Evolutionary conservation across 1,139 yeast genomes (phyloP), one percentile per base, ranked within the genome.

Genomic region (Pichia terricola): DNA sequence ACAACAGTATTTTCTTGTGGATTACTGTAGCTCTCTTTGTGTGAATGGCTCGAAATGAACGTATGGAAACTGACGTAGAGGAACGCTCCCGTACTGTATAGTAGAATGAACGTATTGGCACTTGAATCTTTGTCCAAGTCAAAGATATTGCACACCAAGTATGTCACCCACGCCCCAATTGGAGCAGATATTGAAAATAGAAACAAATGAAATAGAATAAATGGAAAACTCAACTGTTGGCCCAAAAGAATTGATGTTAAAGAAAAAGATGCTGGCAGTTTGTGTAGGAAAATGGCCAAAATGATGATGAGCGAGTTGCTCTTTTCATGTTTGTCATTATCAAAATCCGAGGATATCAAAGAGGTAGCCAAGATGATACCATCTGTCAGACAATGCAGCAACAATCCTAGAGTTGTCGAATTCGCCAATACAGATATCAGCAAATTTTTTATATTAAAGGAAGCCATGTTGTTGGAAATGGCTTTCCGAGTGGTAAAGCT

Each of bases 251-350:
- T 69, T 2, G 86, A 72, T 2, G 77, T 63, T 39, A 84, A 68
- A 40, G 89, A 83, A 58, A 83, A 80, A 5, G 87, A 72, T 0
- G 91, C 81, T 0, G 94, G 94, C 4, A 83, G 67, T 58, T 83
- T 83, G 66, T 83, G 94, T 31, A 82, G 59, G 47, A 83, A 69
- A 26, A 84, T 74, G 22, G 86, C 81, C 25, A 79, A 55, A n/a
- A 75, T 52, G 38, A 72, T 72, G 32, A 82, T 61, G 2, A 73
- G 62, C 4, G 43, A 36, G 26, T 48, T 47, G 6, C 36, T 32
- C 9, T 28, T 32, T n/a, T 39, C 4, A 11, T 43, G 26, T 28
- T 48, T 48, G 7, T 37, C 35, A n/a, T 26, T 32, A 16, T 40
- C 6, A 8, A 41, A 30, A 28, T 34, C 28, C 26, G 28, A 35